Conservation (phyloP, 495 filamentous ascomycete species). For the Podospora didyma region DNA sequence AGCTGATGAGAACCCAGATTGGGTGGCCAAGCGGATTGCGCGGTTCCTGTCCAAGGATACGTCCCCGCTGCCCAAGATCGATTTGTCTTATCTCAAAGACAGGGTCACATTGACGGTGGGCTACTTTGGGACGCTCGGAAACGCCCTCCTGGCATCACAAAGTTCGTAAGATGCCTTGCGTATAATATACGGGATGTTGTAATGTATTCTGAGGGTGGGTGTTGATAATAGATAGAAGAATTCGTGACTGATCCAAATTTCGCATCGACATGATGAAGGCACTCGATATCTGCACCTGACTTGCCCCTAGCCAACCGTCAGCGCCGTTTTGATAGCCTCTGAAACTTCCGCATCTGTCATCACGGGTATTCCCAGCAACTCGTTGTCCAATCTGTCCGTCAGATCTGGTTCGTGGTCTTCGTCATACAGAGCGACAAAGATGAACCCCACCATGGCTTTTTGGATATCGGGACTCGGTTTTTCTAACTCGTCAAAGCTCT, state of each 20-base stretch:
- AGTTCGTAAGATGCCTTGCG: too few species aligned
- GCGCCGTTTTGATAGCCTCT: too few species aligned
- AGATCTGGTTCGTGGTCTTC: background rate
- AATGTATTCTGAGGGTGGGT: too few species aligned
- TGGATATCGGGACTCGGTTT: background rate
- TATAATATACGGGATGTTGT: too few species aligned
- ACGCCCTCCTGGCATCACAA: background rate
- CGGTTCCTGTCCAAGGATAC: slow-evolving; percentile 12
- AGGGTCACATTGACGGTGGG: slow-evolving; percentile 14
- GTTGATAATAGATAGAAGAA: too few species aligned
- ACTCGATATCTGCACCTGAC: too few species aligned
- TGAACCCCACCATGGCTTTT: background rate
- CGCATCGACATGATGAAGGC: too few species aligned
- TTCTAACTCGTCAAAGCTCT: background rate
- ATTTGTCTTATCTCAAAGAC: slow-evolving; percentile 9
- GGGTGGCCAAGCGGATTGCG: slow-evolving; percentile 17
- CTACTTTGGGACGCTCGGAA: slow-evolving; percentile 1
- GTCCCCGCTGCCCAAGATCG: background rate
- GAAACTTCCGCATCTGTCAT: too few species aligned
- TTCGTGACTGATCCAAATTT: too few species aligned
- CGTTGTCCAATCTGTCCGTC: background rate
- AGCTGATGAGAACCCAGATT: slow-evolving; percentile 25
- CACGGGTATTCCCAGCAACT: background rate
- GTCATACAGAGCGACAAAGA: background rate
- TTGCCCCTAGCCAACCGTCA: too few species aligned